Evolutionary conservation across 2,329 filamentous ascomycete genomes (phyloP), one percentile per base, ranked within the genome.

Genomic region (Sporothrix globosa): DNA sequence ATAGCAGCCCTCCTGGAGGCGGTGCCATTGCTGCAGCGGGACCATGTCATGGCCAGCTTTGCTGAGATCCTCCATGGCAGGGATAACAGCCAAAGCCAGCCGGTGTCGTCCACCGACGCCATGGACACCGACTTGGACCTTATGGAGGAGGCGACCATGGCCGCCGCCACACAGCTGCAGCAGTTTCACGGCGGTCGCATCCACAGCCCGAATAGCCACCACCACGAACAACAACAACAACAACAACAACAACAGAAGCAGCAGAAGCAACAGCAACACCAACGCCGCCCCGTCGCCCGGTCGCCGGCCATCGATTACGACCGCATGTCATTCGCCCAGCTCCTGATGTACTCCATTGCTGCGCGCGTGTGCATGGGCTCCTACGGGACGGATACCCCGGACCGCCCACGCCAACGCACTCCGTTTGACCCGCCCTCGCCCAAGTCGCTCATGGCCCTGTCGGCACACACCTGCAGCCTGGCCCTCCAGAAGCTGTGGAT

Each of bases 371-470:
- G 30, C 30, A 60, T 60, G 4, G 56, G 56, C 30, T 14, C 3
- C n/a, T 7, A 34, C 17, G 56, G 56, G 19, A 39, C 14, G 30
- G 56, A 60, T 6, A 34, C 34, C 1, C 34, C 34, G 34, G 5
- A 34, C 34, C 6, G n/a, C 9, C 30, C 56, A 41, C 19, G 17
- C 56, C 30, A 60, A 34, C 56, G 56, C 56, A 41, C 56, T 2
- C 56, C 56, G 34, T 60, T 60, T 60, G 56, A 60, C 56, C 56
- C 56, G 56, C 56, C 56, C 17, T 60, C 56, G 56, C 19, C 17
- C 7, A 34, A 21, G 30, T 60, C 30, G 56, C 30, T 60, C 30
- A 60, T 60, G 56, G 30, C 56, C 30, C 10, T 60, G 56, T 39
- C 56, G 30, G 30, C 56, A n/a, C 56, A 11, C 30, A 60, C 56